Evolutionary conservation across 1,284 basidiomycete species (phyloP), one percentile per base, ranked within the genome.

Genomic region (Cerioporus squamosus): DNA sequence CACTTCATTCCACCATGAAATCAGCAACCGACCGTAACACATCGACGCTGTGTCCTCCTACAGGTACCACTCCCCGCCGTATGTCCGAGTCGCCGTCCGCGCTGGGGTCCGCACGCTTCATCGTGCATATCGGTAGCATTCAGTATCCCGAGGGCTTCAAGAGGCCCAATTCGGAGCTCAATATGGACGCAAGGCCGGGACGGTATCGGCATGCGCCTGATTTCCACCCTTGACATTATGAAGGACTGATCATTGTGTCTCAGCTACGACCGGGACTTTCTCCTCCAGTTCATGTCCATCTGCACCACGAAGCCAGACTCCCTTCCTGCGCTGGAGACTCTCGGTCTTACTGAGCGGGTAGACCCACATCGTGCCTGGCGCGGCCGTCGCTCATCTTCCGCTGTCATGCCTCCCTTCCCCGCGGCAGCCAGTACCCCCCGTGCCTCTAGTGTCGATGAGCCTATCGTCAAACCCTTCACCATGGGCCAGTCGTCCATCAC

Each of bases 241-340:
- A 20, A 17, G 23, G 9, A 10, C 24, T 26, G 45, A 23, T 7
- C 3, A 29, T 17, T 3, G 7, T 29, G 17, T 9, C 57, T 10
- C 48, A 93, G 96, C 68, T 99, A 99, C 75, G 95, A 98, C 75
- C 94, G 97, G 48, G 94, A 97, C 44, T 99, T 99, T 86, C 82
- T 99, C 38, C 77, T 99, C 64, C 97, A 99, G 73, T 99, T 99
- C 80, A 97, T 98, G 94, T 79, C 80, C 40, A 80, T 97, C 57
- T 99, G 96, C 82, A 93, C 90, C 74, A 96, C 97, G 75, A 97
- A 95, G 77, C 97, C 97, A 0, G 92, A 91, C 58, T 84, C 86
- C 56, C 86, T 98, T 26, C 95, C 95, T 40, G 86, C 93, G 61
- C 84, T 98, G 49, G 94, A 97, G 66, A 90, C 91, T 26, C 91